Conservation (phyloP, 2,329 filamentous ascomycete species). For the Alternaria gaisen region DNA sequence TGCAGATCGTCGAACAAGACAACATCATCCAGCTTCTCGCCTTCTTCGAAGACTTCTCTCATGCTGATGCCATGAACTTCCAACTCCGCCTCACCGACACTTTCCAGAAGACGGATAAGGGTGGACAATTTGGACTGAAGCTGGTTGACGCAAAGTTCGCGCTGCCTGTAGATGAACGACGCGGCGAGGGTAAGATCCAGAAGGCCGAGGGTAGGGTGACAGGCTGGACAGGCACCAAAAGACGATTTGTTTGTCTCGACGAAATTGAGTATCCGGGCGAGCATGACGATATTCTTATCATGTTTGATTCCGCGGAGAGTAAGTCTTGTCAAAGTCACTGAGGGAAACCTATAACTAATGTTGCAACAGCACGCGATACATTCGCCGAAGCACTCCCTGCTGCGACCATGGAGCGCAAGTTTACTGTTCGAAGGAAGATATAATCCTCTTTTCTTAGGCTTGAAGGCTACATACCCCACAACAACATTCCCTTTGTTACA, state of each 20-base stretch:
- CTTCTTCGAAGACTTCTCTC: slow-evolving; percentile 88
- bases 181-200: slow-evolving; percentile 59
- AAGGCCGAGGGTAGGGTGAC: slow-evolving; percentile 58
- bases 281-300: slow-evolving; percentile 87
- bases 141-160: slow-evolving; percentile 93
- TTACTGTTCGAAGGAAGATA: slow-evolving; percentile 56
- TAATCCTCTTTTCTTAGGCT: slow-evolving; percentile 15
- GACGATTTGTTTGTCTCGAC: slow-evolving; percentile 84
- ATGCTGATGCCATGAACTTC: slow-evolving; percentile 90
- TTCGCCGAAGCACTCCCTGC: slow-evolving; percentile 59
- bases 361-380: slow-evolving; percentile 53
- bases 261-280: slow-evolving; percentile 89
- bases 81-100: slow-evolving; percentile 83
- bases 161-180: slow-evolving; percentile 68
- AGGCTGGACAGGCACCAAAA: slow-evolving; percentile 64
- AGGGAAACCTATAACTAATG: slow-evolving; percentile 29
- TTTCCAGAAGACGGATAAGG: slow-evolving; percentile 69
- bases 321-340: slow-evolving; percentile 49
- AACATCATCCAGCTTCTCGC: slow-evolving; percentile 79
- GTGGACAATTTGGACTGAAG: slow-evolving; percentile 72
- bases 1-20: slow-evolving; percentile 82
- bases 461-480: neutral
- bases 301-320: slow-evolving; percentile 83
- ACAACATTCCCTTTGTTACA: neutral
- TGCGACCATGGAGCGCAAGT: slow-evolving; percentile 51